Conservation (phyloP, 1,284 basidiomycete genomes). For the Fomitopsis palustris region DNA sequence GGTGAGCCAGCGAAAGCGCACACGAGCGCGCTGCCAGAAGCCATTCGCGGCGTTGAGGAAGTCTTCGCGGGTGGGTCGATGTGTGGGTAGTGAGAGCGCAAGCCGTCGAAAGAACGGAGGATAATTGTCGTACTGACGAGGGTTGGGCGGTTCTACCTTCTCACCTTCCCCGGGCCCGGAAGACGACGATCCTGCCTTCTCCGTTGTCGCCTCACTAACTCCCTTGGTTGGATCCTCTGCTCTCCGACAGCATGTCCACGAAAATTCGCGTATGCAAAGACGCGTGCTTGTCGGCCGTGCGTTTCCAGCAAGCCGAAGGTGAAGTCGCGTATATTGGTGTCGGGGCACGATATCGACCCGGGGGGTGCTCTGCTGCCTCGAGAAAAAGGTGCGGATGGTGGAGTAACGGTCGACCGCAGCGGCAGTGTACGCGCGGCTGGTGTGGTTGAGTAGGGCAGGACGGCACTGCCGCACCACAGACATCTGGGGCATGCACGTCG, state of each 20-base stretch:
- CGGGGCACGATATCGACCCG: background rate
- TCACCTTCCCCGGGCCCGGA: background rate
- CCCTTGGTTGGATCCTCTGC: background rate
- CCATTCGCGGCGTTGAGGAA: conserved; percentile 83
- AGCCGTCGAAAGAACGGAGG: conserved; percentile 76
- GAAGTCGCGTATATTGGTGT: background rate
- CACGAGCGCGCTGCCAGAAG: conserved; percentile 87
- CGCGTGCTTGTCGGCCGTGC: background rate
- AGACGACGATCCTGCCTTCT: background rate
- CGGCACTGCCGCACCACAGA: conserved; percentile 10
- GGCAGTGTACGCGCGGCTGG: conserved; percentile 25
- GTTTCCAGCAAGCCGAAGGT: background rate
- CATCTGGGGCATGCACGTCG: background rate
- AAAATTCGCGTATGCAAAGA: background rate
- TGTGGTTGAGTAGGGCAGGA: conserved; percentile 24
- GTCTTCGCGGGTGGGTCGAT: conserved; percentile 84
- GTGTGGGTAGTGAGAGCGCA: conserved; percentile 70
- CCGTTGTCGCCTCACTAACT: background rate
- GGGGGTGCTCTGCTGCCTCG: conserved; percentile 9
- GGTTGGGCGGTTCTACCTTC: conserved; percentile 7
- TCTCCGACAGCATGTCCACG: background rate
- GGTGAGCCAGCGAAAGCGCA: conserved; percentile 98
- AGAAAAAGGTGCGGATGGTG: conserved; percentile 49
- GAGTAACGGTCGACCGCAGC: conserved; percentile 45
- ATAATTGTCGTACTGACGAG: conserved; percentile 63